Evolutionary conservation across 73 alveolate genomes (phyloP), one percentile per base, ranked within the genome.

Genomic region (Paramecium biaurelia): DNA sequence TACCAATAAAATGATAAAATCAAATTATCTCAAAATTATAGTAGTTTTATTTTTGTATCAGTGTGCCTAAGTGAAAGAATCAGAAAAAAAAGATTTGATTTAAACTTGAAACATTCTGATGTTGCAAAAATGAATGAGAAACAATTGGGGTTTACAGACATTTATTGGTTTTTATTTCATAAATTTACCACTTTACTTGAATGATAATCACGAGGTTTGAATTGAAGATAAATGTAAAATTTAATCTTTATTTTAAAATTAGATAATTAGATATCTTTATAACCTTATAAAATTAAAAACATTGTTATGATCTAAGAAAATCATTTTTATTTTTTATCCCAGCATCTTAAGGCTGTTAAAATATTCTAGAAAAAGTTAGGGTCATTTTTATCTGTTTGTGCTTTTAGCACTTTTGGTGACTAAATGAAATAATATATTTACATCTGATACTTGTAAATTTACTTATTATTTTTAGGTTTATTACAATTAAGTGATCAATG

Each of bases 351-450:
- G 41, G 84, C 84, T 63, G 84, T 63, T 63, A 63, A 24, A 23
- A 63, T 63, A 63, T 63, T 63, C 45, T 63, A 32, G 49, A 63
- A 63, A n/a, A 63, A 63, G 12, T 49, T 63, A 26, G 41, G 30
- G 45, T 63, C 84, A 0, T 63, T 24, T n/a, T 63, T 63, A 26
- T 63, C 84, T 14, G 84, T 63, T 63, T 63, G 15, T 11, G 84
- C 86, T 72, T 72, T 72, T 42, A 72, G 35, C 0, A 72, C 86
- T 72, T 72, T 72, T 0, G 86, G 86, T 72, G 86, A 72, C 86
- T 72, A 72, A 72, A 32, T 72, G 26, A 5, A 72, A 34, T 30
- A 32, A 11, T 14, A 72, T 34, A 15, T 34, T 35, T 72, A 72
- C 86, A 72, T 72, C 86, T 72, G 58, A 72, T 72, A 72, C 86